Percentiles rank a stretch among this genome's conserved stretches.
Evolutionary conservation across 2,329 filamentous ascomycete species (phyloP).

Genomic region (Eurotiales sp.): DNA sequence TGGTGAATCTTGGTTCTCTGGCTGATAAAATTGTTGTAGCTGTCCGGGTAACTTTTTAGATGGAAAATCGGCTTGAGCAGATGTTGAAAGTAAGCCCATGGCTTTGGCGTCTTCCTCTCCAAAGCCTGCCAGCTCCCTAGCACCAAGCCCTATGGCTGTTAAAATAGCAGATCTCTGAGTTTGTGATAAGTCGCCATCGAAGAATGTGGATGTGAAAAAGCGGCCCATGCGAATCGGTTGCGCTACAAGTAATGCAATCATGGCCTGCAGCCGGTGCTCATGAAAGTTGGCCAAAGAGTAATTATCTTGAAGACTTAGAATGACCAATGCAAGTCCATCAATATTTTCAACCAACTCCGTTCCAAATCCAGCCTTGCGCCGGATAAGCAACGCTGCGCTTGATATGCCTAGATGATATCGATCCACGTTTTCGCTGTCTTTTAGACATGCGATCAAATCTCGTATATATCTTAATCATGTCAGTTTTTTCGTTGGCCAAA

Average conservation of each 20-base stretch:
- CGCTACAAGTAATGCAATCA: constrained; percentile 76
- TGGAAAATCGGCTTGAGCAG: constrained; percentile 58
- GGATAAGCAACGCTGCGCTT: constrained; percentile 74
- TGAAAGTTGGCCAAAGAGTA: constrained; percentile 77
- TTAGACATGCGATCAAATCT: constrained; percentile 73
- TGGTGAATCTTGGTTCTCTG: constrained; percentile 42
- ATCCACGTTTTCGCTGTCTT: constrained; percentile 80
- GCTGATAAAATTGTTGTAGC: constrained; percentile 67
- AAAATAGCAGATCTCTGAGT: constrained; percentile 79
- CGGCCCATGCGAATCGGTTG: constrained; percentile 73
- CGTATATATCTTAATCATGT: constrained; percentile 62
- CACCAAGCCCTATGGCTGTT: constrained; percentile 74
- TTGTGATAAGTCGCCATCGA: constrained; percentile 87
- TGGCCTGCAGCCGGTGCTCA: constrained; percentile 69
- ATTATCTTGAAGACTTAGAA: constrained; percentile 80
- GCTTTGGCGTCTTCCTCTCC: constrained; percentile 51
- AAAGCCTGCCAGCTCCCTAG: constrained; percentile 79
- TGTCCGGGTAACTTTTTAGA: constrained; percentile 73
- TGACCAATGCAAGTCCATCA: constrained; percentile 70
- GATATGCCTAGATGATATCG: constrained; percentile 74
- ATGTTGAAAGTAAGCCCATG: constrained; percentile 30
- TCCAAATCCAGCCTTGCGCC: constrained; percentile 83
- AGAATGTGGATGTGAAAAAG: constrained; percentile 81
- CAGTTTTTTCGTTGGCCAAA: background rate
- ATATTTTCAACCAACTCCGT: constrained; percentile 82